phyloP scores from a whole-genome alignment of 768 basidiomycete genomes.

The Cantharellus anzutake region DNA sequence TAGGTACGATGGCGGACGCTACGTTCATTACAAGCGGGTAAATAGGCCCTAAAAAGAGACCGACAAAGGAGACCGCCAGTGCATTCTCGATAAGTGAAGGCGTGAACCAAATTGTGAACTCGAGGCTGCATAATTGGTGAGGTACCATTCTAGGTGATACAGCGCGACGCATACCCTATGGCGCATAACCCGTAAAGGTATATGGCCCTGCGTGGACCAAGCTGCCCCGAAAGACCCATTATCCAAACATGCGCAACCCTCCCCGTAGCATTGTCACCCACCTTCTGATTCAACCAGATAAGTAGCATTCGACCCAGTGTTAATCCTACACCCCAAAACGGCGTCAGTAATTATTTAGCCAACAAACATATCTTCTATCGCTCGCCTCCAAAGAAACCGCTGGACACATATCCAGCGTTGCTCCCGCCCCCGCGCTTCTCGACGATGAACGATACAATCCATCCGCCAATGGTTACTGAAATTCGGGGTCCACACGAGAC shows the following conservation, averaged over 20 bases:
- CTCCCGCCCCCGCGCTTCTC: slow-evolving; percentile 8
- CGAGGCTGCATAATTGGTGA: slow-evolving; percentile 20
- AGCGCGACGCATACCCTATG: slow-evolving; percentile 9
- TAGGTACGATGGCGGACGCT: slow-evolving; percentile 45
- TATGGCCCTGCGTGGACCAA: slow-evolving; percentile 19
- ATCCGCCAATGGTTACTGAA: slow-evolving; percentile 3
- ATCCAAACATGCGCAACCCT: neutral
- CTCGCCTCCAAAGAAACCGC: slow-evolving; percentile 22
- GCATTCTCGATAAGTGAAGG: slow-evolving; percentile 34
- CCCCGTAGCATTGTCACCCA: slow-evolving; percentile 7
- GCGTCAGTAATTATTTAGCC: neutral
- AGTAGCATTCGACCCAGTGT: slow-evolving; percentile 34
- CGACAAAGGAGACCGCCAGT: slow-evolving; percentile 34
- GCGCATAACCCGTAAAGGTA: slow-evolving; percentile 19
- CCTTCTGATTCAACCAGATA: slow-evolving; percentile 30
- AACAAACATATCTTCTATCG: neutral
- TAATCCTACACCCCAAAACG: slow-evolving; percentile 17
- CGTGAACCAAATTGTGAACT: slow-evolving; percentile 39
- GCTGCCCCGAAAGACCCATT: neutral
- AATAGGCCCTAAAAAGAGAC: slow-evolving; percentile 32
- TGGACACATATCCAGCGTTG: slow-evolving; percentile 9
- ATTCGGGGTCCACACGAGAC: neutral
- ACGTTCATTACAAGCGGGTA: slow-evolving; percentile 49
- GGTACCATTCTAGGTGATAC: neutral
- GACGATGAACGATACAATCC: slow-evolving; percentile 9